Conservation (phyloP, 2,329 filamentous ascomycete species). For the Alternaria brassicae region DNA sequence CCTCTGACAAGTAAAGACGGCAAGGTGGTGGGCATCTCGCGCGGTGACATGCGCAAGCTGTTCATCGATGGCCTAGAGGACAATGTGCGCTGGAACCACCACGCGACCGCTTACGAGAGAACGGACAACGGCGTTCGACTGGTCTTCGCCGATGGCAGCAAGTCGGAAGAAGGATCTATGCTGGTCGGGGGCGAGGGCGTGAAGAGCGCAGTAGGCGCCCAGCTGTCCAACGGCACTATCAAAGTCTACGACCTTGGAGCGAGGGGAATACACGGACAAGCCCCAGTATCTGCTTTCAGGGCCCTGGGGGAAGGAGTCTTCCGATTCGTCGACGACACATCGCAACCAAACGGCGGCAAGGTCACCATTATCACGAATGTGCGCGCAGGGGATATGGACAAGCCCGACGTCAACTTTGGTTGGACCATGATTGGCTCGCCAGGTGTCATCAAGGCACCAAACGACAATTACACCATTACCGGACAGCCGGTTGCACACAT, state of each 20-base stretch:
- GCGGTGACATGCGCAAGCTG: slow-evolving; percentile 67
- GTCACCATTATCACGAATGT: slow-evolving; percentile 70
- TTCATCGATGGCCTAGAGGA: slow-evolving; percentile 66
- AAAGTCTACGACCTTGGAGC: slow-evolving; percentile 70
- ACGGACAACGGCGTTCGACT: slow-evolving; percentile 62
- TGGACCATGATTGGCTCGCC: slow-evolving; percentile 69
- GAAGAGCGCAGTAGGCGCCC: slow-evolving; percentile 65
- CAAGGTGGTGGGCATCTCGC: slow-evolving; percentile 67
- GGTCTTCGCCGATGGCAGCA: slow-evolving; percentile 66
- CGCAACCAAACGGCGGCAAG: slow-evolving; percentile 52
- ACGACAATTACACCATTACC: slow-evolving; percentile 66
- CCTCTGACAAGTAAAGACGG: slow-evolving; percentile 60
- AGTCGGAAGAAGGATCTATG: slow-evolving; percentile 65
- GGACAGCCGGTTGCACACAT: slow-evolving; percentile 65
- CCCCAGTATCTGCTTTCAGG: slow-evolving; percentile 67
- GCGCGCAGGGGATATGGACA: slow-evolving; percentile 64
- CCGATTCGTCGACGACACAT: slow-evolving; percentile 58
- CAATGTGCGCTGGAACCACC: slow-evolving; percentile 62
- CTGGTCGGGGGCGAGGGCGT: slow-evolving; percentile 69
- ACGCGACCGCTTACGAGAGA: slow-evolving; percentile 66
- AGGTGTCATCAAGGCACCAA: slow-evolving; percentile 64
- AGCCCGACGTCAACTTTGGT: slow-evolving; percentile 64
- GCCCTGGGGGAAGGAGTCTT: slow-evolving; percentile 70
- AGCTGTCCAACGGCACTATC: slow-evolving; percentile 64
- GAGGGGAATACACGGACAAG: slow-evolving; percentile 70